Percentiles rank a stretch among this genome's conserved stretches.
Conservation (phyloP, 208 protist species). For the Crithidia brevicula region DNA sequence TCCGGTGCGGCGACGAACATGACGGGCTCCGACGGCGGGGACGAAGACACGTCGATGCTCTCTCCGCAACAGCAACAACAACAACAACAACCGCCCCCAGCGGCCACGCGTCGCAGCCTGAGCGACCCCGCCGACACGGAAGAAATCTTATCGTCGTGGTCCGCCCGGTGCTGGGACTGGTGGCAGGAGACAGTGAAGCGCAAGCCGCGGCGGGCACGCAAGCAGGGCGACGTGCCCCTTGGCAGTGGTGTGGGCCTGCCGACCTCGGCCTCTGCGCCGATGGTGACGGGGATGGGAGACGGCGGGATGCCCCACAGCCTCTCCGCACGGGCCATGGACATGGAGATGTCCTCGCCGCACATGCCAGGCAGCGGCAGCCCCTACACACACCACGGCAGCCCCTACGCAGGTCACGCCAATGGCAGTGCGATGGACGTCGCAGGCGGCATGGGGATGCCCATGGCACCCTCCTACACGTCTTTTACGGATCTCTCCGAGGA, state of each 20-base stretch:
- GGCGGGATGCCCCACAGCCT: slow-evolving; percentile 15
- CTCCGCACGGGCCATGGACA: slow-evolving; percentile 25
- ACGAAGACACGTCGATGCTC: slow-evolving; percentile 17
- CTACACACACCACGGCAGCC: slow-evolving; percentile 18
- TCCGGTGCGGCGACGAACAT: slow-evolving; percentile 16
- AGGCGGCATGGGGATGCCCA: slow-evolving; percentile 11
- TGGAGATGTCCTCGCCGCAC: slow-evolving; percentile 20
- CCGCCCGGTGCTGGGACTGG: slow-evolving; percentile 38
- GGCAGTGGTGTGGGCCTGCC: slow-evolving; percentile 10
- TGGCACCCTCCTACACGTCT: slow-evolving; percentile 34
- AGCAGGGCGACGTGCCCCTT: slow-evolving; percentile 28
- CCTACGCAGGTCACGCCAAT: slow-evolving; percentile 20
- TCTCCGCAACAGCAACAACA: neutral
- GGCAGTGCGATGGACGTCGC: slow-evolving; percentile 11
- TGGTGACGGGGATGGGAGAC: slow-evolving; percentile 17
- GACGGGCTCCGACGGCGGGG: slow-evolving; percentile 17
- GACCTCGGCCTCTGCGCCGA: slow-evolving; percentile 22
- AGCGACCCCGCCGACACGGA: slow-evolving; percentile 24
- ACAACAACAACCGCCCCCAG: neutral
- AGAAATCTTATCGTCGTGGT: slow-evolving; percentile 30
- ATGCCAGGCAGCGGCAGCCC: slow-evolving; percentile 9
- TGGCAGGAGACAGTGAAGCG: slow-evolving; percentile 43
- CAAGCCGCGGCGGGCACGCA: slow-evolving; percentile 36
- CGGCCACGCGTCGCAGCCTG: slow-evolving; percentile 16
- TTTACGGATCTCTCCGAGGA: slow-evolving; percentile 41